A percentile compares a stretch with the other conserved stretches of the same genome.
phyloP scores from a whole-genome alignment of 306 rosid genomes.

The Ammopiptanthus mongolicus region DNA sequence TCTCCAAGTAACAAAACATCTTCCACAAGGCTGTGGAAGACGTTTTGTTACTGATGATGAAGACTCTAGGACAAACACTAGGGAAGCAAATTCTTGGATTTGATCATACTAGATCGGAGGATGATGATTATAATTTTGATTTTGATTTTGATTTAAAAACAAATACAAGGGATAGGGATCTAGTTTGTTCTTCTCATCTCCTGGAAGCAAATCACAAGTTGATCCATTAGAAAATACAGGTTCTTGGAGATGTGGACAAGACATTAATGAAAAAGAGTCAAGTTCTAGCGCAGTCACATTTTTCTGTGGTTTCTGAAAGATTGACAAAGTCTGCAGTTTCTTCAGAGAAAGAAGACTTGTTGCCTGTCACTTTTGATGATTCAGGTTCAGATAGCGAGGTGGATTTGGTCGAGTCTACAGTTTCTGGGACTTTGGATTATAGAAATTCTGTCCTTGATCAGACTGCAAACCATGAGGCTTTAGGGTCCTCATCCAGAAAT shows the following conservation, averaged over 20 bases:
- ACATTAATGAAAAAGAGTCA: constrained; percentile 32
- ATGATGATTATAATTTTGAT: constrained; percentile 42
- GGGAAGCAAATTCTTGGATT: constrained; percentile 42
- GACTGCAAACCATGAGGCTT: constrained; percentile 31
- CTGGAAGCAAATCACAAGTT: constrained; percentile 31
- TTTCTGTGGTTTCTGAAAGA: constrained; percentile 47
- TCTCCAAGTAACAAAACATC: constrained; percentile 25
- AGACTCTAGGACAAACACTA: constrained; percentile 14
- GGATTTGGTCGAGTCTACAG: constrained; percentile 36
- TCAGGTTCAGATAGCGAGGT: constrained; percentile 69
- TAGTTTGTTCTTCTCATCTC: constrained; percentile 37
- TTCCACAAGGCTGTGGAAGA: constrained; percentile 27
- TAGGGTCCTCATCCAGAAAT: constrained; percentile 41
- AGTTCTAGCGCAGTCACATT: constrained; percentile 31
- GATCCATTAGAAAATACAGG: constrained; percentile 32
- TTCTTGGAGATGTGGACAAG: constrained; percentile 43
- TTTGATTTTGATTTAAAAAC: too few species aligned
- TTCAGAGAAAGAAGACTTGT: constrained; percentile 43
- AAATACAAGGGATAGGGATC: constrained; percentile 42
- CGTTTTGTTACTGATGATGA: constrained; percentile 43
- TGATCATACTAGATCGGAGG: constrained; percentile 75
- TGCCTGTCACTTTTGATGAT: constrained; percentile 66
- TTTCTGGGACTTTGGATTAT: constrained; percentile 28
- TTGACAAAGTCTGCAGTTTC: constrained; percentile 33
- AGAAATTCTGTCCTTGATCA: constrained; percentile 31